Conservation (phyloP, 257 asterid genomes). For the Solanum paucissectum region DNA sequence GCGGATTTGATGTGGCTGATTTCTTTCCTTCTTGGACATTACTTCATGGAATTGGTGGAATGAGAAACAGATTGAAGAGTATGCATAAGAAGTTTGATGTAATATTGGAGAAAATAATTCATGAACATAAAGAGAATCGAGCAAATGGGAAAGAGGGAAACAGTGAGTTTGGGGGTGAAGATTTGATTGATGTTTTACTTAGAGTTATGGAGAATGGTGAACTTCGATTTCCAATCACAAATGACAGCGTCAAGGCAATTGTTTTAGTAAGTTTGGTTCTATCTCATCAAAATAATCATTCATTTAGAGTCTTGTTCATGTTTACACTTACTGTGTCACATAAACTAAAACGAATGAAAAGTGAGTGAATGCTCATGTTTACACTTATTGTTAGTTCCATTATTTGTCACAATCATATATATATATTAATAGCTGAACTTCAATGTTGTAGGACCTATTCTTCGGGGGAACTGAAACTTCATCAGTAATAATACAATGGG, state of each 20-base stretch:
- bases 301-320: background rate
- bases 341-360: background rate
- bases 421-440: background rate
- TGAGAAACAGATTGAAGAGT: background rate
- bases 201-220: background rate
- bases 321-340: background rate
- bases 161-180: background rate
- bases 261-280: background rate
- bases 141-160: background rate
- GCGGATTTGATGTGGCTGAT: background rate
- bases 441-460: background rate
- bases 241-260: background rate
- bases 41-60: background rate
- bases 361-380: background rate
- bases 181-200: background rate
- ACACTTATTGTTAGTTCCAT: background rate
- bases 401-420: background rate
- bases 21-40: background rate
- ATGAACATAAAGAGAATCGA: background rate
- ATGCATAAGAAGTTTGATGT: background rate
- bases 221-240: background rate
- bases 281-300: background rate
- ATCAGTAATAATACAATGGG: background rate
- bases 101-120: background rate
- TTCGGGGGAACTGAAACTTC: slow-evolving; percentile 1